Evolutionary conservation across 805 yeast species (phyloP).

Genomic region (Hemisphaericaspora nanyangensis): DNA sequence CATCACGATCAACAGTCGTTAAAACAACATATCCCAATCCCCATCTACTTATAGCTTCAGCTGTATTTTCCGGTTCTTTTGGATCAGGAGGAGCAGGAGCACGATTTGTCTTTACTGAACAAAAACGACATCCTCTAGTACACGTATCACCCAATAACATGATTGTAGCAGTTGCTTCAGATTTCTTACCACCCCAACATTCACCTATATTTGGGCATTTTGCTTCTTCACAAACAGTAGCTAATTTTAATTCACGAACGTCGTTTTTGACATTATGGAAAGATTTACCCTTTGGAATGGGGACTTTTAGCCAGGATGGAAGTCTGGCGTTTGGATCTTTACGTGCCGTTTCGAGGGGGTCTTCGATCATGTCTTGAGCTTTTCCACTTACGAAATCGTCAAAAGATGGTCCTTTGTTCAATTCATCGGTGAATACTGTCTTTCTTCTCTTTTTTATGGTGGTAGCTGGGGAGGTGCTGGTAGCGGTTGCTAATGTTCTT

Average conservation of each 20-base stretch:
- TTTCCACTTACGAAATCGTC: constrained; percentile 85
- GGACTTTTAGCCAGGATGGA: constrained; percentile 93
- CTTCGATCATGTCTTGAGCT: constrained; percentile 63
- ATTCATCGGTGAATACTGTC: constrained; percentile 62
- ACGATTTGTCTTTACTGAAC: constrained; percentile 92
- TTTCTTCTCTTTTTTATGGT: constrained; percentile 31
- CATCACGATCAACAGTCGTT: constrained; percentile 97
- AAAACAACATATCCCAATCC: constrained; percentile 96
- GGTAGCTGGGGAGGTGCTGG: constrained; percentile 2
- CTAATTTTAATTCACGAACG: constrained; percentile 78
- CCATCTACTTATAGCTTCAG: constrained; percentile 96
- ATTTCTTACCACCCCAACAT: constrained; percentile 97
- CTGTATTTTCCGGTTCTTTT: constrained; percentile 95
- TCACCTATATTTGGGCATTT: constrained; percentile 99
- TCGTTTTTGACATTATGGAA: constrained; percentile 80
- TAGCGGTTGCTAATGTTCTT: constrained; percentile 13
- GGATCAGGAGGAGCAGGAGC: constrained; percentile 89
- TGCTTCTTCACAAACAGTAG: constrained; percentile 98
- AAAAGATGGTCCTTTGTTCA: constrained; percentile 86
- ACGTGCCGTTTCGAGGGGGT: constrained; percentile 76
- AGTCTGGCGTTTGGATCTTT: constrained; percentile 66
- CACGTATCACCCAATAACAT: constrained; percentile 99
- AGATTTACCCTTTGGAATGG: constrained; percentile 92
- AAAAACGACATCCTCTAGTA: constrained; percentile 98
- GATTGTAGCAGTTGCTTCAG: constrained; percentile 94